phyloP scores from a whole-genome alignment of 495 filamentous ascomycete species.

The Parathielavia appendiculata region DNA sequence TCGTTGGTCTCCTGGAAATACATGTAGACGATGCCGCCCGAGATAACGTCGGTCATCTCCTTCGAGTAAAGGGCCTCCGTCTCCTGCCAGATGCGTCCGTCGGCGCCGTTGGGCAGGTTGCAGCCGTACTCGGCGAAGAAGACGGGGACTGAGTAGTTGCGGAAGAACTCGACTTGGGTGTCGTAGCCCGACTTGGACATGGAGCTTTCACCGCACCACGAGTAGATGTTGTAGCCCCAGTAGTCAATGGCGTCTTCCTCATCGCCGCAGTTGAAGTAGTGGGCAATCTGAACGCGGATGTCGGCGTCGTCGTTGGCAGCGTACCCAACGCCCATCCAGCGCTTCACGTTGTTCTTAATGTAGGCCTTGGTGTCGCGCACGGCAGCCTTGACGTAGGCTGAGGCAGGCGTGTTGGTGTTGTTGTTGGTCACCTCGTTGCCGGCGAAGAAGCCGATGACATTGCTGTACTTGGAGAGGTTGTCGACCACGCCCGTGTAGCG shows the following conservation, averaged over 20 bases:
- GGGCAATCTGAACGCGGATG: constrained; percentile 71
- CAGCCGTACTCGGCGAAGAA: constrained; percentile 99
- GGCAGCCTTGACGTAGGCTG: constrained; percentile 92
- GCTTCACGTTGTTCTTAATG: constrained; percentile 71
- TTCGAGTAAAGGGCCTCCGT: constrained; percentile 74
- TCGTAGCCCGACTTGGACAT: constrained; percentile 72
- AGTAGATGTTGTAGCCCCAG: constrained; percentile 99
- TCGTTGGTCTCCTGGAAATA: constrained; percentile 90
- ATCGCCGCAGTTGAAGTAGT: constrained; percentile 89
- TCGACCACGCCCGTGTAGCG: constrained; percentile 85
- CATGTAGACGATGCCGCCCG: constrained; percentile 95
- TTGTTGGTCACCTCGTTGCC: constrained; percentile 95
- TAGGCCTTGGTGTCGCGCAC: constrained; percentile 92
- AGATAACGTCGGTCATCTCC: constrained; percentile 80
- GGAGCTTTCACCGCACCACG: constrained; percentile 84
- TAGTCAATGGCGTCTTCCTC: constrained; percentile 69
- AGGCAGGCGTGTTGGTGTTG: constrained; percentile 72
- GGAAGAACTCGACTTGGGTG: constrained; percentile 73
- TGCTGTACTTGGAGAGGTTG: constrained; percentile 69
- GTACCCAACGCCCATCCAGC: constrained; percentile 85
- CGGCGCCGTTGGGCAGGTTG: constrained; percentile 56
- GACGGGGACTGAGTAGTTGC: constrained; percentile 79
- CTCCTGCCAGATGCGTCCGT: constrained; percentile 76
- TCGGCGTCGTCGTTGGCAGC: constrained; percentile 83
- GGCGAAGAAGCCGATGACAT: constrained; percentile 91